These are phyloP conservation scores for Russula vinacea DNA, from an alignment of 768 basidiomycete species.

Conservation along the genomic window DNA sequence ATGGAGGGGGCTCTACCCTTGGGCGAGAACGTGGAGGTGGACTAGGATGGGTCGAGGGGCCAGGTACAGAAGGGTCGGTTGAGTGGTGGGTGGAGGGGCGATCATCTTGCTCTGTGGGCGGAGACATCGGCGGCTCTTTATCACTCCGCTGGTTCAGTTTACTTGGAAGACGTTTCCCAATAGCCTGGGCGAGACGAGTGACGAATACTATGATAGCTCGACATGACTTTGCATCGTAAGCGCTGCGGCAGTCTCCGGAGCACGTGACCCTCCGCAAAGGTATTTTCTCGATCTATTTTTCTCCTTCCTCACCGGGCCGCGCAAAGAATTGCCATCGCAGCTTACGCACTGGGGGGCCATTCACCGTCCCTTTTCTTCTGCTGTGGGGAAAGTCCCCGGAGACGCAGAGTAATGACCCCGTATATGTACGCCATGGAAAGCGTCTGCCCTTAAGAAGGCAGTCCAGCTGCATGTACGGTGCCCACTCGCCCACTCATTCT, in stretches of 20 bases:
- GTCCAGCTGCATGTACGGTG: conserved; percentile 42
- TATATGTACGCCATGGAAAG: conserved; percentile 52
- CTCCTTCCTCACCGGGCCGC: conserved; percentile 45
- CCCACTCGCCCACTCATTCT: conserved; percentile 27
- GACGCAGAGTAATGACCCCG: conserved; percentile 65
- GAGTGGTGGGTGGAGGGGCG: conserved; percentile 11
- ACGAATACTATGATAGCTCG: neutral
- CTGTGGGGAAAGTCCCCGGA: conserved; percentile 97
- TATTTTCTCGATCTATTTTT: conserved; percentile 29
- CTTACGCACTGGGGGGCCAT: conserved; percentile 60
- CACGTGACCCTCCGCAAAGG: neutral
- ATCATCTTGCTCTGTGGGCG: conserved; percentile 10
- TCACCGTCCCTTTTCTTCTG: conserved; percentile 44
- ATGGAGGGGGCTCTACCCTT: conserved; percentile 17
- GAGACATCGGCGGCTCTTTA: conserved; percentile 4
- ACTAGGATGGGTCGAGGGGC: conserved; percentile 8
- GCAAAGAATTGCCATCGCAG: conserved; percentile 86
- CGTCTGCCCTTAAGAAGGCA: conserved; percentile 71
- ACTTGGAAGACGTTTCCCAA: neutral
- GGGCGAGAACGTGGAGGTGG: conserved; percentile 16
- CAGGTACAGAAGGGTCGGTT: neutral
- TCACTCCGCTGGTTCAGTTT: neutral
- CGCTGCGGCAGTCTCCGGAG: conserved; percentile 15
- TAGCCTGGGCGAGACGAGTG: neutral
- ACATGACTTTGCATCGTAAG: neutral